Base-by-base conservation (phyloP, 2,329 filamentous ascomycete genomes). In the Aspergillus proliferans region DNA sequence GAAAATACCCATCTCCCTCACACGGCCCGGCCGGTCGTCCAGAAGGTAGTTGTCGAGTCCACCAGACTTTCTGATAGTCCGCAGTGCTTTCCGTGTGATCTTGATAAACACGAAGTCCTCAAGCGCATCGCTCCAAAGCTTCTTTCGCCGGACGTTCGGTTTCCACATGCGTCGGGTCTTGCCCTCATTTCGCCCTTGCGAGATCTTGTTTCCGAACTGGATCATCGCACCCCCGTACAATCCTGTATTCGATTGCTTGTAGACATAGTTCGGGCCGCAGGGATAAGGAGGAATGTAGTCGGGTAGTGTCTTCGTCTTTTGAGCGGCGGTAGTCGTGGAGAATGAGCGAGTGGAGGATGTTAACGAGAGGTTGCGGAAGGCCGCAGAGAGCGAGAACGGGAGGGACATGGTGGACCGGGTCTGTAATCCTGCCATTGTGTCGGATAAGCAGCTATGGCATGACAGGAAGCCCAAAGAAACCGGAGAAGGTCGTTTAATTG, bases 21-120 rank as follows among this genome's bases (percentile, higher is more conserved):
- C 79, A 55, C 93, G 81, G 38, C 77, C 79, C 14, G 85, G 76
- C 72, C 89, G 93, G 66, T 83, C 80, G 58, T 89, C 90, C 39
- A 95, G 76, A 42, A 98, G 76, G 72, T 98, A 98, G 63, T 90
- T 84, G 69, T 98, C 93, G 55, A 98, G 77, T 6, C 93, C 90
- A 51, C 92, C 92, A 53, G 86, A 83, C 66, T 90, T 92, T 65
- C 88, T 84, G 64, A 97, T 87, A 33, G 75, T 76, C 45, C 75
- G 63, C 58, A 76, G 54, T 26, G 73, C 72, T 45, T 71, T 66
- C 47, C 69, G 68, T 8, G 71, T 73, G 28, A 76, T 68, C 52
- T 74, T 75, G 47, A 77, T 65, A 46, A 62, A 68, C n/a, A 77
- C 59, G 15, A 69, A 61, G 41, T 70, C 58, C 7, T 62, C 65